Conservation (phyloP, 306 rosid species). For the Rosa persica region DNA sequence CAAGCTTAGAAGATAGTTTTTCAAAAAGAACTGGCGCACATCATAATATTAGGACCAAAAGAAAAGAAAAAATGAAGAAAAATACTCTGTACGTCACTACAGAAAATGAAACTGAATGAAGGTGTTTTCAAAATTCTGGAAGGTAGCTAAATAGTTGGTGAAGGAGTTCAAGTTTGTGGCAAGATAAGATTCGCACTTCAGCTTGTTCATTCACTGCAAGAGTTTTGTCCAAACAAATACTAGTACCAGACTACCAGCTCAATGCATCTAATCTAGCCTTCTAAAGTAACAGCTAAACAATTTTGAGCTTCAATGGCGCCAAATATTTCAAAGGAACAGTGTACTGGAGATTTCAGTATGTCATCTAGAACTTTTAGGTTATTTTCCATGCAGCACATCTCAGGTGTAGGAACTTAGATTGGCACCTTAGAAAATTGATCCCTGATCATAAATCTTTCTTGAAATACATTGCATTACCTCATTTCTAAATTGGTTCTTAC, state of each 20-base stretch:
- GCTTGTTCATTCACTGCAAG: not conserved
- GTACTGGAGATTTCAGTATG: not conserved
- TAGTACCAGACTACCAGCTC: not conserved
- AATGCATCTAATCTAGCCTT: not conserved
- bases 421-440: not conserved
- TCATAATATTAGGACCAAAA: not conserved
- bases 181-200: not conserved
- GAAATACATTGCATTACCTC: not conserved
- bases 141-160: not conserved
- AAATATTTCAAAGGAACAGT: not conserved
- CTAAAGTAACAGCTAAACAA: not conserved
- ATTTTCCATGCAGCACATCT: not conserved
- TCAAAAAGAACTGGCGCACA: not conserved
- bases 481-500: not conserved
- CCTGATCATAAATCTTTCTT: not conserved
- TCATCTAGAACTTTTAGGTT: not conserved
- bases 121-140: not conserved
- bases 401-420: not conserved
- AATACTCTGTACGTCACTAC: not conserved
- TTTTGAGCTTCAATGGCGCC: not conserved
- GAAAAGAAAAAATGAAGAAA: not conserved
- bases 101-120: not conserved
- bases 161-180: not conserved
- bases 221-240: not conserved
- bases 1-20: not conserved